Percentiles rank a stretch among this genome's conserved stretches.
Evolutionary conservation across 495 filamentous ascomycete genomes (phyloP).

Genomic region (Penicillium mononematosum): DNA sequence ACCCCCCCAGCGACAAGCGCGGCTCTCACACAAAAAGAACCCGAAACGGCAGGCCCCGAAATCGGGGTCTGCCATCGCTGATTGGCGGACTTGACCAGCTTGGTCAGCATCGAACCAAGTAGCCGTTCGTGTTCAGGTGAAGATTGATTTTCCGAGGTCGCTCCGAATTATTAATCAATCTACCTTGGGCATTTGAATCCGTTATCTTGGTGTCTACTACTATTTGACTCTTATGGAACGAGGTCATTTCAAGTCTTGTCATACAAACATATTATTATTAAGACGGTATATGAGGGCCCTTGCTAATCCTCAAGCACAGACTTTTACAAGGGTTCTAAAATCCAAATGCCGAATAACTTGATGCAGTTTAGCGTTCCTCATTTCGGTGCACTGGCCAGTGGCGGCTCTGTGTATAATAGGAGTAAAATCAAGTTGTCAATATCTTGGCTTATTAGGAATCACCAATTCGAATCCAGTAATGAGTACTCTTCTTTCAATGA

Average conservation of each 20-base stretch:
- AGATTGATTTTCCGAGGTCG: not conserved
- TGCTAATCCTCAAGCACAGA: not conserved
- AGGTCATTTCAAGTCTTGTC: not conserved
- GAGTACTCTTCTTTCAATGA: not conserved
- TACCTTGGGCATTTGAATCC: not conserved
- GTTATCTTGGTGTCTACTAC: not conserved
- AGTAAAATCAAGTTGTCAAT: not conserved
- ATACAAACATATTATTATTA: not conserved
- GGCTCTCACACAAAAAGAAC: not conserved
- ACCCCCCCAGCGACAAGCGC: slow-evolving; percentile 7
- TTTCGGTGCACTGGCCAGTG: not conserved
- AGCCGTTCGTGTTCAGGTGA: not conserved
- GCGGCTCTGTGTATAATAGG: not conserved
- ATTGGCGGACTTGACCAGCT: not conserved
- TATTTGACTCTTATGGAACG: no score
- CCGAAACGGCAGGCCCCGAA: not conserved
- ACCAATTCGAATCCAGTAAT: not conserved
- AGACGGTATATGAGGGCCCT: not conserved
- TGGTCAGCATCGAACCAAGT: not conserved
- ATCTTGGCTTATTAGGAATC: not conserved
- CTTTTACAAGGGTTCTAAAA: not conserved
- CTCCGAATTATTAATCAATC: not conserved
- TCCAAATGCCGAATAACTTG: not conserved
- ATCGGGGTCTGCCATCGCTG: not conserved
- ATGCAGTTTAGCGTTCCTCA: not conserved